Base-by-base conservation (phyloP, 2,329 filamentous ascomycete genomes). In the Fusarium musae region DNA sequence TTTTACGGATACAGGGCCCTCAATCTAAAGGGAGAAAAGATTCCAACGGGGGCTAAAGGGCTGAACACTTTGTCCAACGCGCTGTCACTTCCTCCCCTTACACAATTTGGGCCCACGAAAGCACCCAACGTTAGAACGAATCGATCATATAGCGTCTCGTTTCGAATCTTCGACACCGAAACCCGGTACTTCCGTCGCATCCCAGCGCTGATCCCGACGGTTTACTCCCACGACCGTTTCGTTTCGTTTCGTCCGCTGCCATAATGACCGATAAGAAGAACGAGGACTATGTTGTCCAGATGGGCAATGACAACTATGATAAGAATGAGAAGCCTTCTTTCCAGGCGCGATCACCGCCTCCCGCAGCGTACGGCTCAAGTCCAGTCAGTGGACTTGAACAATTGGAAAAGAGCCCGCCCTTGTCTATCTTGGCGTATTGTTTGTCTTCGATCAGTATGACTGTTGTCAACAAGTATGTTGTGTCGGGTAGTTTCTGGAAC, bases 371-470 rank as follows among this genome's bases (percentile, higher is more conserved):
- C n/a, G 72, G 72, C 43, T 75, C 73, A 42, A 54, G 42, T 40
- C 47, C 52, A n/a, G 56, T 57, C 46, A 42, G 47, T 19, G 49
- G 60, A 28, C 59, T 78, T 23, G 73, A 70, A 42, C 84, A 85
- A 77, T 81, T 94, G 71, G 89, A 92, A 78, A 94, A 95, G 84
- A 96, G 91, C 83, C 93, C 95, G 21, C 86, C 90, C 50, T 82
- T 96, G 53, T 95, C 96, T 28, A 93, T 99, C 78, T 81, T 97
- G 74, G 91, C 93, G 54, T 99, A 99, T 87, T 99, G 96, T 84
- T 87, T 93, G 79, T 94, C 96, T 59, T 98, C 95, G n/a, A 99
- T 99, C 81, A 90, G 96, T 83, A 99, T 99, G 96, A 99, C 96
- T 12, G 93, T 98, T n/a, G 96, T 97, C 83, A 99, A 99, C 86